Conservation (phyloP, 352 stramenopile genomes). For the Pythium dissotocum region DNA sequence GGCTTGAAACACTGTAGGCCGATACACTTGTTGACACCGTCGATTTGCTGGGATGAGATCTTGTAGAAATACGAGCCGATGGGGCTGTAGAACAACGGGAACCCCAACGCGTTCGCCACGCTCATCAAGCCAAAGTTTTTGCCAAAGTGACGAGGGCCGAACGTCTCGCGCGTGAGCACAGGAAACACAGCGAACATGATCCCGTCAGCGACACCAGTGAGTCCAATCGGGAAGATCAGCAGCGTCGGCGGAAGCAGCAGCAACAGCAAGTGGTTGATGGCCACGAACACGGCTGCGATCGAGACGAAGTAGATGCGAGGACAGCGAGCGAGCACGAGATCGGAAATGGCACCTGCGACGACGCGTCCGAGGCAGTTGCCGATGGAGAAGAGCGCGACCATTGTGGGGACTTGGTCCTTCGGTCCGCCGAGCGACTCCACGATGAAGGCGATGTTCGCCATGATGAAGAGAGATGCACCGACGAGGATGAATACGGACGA, state of each 20-base stretch:
- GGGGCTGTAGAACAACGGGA: slow-evolving; percentile 72
- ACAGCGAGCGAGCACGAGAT: slow-evolving; percentile 47
- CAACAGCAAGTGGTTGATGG: slow-evolving; percentile 59
- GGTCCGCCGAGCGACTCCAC: slow-evolving; percentile 54
- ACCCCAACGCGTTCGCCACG: slow-evolving; percentile 69
- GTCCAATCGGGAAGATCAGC: slow-evolving; percentile 55
- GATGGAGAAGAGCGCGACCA: slow-evolving; percentile 74
- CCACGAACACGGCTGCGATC: slow-evolving; percentile 54
- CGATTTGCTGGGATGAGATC: slow-evolving; percentile 32
- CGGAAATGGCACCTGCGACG: slow-evolving; percentile 56
- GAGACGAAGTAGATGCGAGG: slow-evolving; percentile 67
- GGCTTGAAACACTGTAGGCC: slow-evolving; percentile 58
- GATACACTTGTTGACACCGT: slow-evolving; percentile 56
- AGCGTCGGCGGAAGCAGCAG: slow-evolving; percentile 42
- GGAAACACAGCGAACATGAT: slow-evolving; percentile 77
- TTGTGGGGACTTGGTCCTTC: slow-evolving; percentile 53
- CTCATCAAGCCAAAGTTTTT: slow-evolving; percentile 82
- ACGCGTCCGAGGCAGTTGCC: slow-evolving; percentile 63
- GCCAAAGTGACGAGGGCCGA: slow-evolving; percentile 67
- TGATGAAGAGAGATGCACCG: slow-evolving; percentile 71
- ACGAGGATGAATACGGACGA: slow-evolving; percentile 72
- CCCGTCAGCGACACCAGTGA: slow-evolving; percentile 62
- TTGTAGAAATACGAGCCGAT: slow-evolving; percentile 66
- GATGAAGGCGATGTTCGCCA: slow-evolving; percentile 83
- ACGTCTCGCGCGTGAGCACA: slow-evolving; percentile 70